These are phyloP conservation scores for Trichosporon sp. DNA, from an alignment of 1,284 basidiomycete genomes.

Conservation along the genomic window DNA sequence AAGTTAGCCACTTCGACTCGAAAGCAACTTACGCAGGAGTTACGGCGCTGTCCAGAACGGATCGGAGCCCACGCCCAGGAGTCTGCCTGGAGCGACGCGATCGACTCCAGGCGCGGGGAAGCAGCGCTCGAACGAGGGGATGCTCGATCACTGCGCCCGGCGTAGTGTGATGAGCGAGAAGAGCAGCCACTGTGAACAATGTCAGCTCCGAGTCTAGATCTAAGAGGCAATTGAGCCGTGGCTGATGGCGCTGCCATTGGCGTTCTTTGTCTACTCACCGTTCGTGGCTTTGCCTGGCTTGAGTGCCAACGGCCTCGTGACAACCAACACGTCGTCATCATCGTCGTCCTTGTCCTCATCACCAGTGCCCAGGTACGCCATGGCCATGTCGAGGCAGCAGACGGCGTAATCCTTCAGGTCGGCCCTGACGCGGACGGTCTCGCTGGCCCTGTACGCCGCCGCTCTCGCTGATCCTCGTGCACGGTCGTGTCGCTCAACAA, in stretches of 20 bases:
- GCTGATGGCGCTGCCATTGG: not conserved
- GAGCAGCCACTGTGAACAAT: constrained; percentile 19
- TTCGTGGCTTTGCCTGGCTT: constrained; percentile 6
- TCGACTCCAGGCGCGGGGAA: constrained; percentile 17
- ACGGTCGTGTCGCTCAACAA: constrained; percentile 20
- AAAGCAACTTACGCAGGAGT: constrained; percentile 15
- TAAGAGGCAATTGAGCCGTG: too few species aligned
- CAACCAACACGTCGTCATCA: constrained; percentile 19
- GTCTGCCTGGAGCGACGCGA: constrained; percentile 6
- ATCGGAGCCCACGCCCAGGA: constrained; percentile 6
- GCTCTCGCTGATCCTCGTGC: constrained; percentile 17
- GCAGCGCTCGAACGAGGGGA: constrained; percentile 17
- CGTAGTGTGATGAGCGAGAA: constrained; percentile 20
- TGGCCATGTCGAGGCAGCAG: constrained; percentile 14
- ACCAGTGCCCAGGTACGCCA: constrained; percentile 9
- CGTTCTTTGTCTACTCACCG: constrained; percentile 7
- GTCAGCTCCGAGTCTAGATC: not conserved
- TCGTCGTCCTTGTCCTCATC: constrained; percentile 14
- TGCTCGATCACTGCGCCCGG: constrained; percentile 18
- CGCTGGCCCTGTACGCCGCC: constrained; percentile 14
- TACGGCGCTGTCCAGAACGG: constrained; percentile 10
- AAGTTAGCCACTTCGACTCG: not conserved
- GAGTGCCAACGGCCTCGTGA: constrained; percentile 12
- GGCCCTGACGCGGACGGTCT: constrained; percentile 11
- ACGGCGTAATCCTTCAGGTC: constrained; percentile 16